A percentile compares a stretch with the other conserved stretches of the same genome.
These are phyloP conservation scores for Vanilla planifolia DNA, from an alignment of 106 monocot genomes.

Conservation along the genomic window DNA sequence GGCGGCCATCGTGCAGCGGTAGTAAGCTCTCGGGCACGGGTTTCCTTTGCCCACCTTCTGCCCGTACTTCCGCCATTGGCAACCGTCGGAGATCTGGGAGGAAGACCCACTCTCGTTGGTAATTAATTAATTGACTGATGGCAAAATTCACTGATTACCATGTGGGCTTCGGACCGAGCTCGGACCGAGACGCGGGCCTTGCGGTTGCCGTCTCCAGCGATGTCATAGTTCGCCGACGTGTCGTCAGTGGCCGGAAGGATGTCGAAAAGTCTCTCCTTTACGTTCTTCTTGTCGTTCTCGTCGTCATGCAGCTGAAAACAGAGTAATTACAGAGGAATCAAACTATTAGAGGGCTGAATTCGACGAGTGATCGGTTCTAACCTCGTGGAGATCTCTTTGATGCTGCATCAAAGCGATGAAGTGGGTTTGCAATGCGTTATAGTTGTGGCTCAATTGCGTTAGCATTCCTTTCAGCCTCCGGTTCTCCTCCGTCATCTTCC, in stretches of 20 bases:
- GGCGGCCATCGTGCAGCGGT: constrained; percentile 75
- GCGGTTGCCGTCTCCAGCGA: too few relatives aligned
- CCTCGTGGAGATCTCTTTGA: too few relatives aligned
- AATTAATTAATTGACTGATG: neutral
- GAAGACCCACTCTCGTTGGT: neutral
- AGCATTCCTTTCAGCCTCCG: constrained; percentile 48
- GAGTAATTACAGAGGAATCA: too few relatives aligned
- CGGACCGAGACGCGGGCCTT: constrained; percentile 73
- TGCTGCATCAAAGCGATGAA: constrained; percentile 55
- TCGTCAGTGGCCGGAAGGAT: too few relatives aligned
- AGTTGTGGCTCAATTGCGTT: constrained; percentile 50
- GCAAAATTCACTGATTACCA: constrained; percentile 24
- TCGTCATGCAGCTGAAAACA: too few relatives aligned
- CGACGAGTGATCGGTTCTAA: too few relatives aligned
- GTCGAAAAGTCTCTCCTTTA: too few relatives aligned
- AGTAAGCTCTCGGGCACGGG: constrained; percentile 69
- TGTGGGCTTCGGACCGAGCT: constrained; percentile 62
- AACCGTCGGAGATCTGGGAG: constrained; percentile 63
- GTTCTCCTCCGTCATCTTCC: constrained; percentile 70
- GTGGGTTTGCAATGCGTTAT: constrained; percentile 63
- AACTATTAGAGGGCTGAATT: too few relatives aligned
- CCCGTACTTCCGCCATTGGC: constrained; percentile 85
- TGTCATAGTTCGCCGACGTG: too few relatives aligned
- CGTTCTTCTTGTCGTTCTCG: too few relatives aligned
- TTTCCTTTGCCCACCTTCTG: constrained; percentile 90